These are phyloP conservation scores for Pseudomassariella vexata DNA, from an alignment of 2,329 filamentous ascomycete genomes.

Conservation along the genomic window DNA sequence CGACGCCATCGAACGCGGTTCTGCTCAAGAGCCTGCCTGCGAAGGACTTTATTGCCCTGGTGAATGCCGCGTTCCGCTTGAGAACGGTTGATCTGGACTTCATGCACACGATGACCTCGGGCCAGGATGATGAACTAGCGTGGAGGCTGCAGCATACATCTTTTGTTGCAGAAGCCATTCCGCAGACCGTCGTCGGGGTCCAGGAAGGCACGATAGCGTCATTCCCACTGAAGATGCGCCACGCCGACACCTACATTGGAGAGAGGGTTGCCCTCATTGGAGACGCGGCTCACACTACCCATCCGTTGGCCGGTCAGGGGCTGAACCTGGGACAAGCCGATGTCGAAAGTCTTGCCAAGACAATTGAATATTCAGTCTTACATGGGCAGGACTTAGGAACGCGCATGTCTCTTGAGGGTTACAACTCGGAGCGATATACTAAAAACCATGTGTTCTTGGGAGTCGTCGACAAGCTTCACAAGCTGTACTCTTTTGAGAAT, in stretches of 20 bases:
- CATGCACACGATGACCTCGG: conserved; percentile 60
- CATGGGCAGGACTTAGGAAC: conserved; percentile 87
- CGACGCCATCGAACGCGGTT: conserved; percentile 72
- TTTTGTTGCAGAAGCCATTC: conserved; percentile 48
- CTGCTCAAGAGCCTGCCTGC: conserved; percentile 70
- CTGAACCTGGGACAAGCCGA: conserved; percentile 91
- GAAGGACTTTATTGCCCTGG: conserved; percentile 74
- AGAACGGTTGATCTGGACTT: conserved; percentile 73
- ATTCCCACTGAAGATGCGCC: conserved; percentile 85
- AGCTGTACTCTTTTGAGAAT: conserved; percentile 76
- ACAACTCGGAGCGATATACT: conserved; percentile 74
- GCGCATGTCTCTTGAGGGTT: conserved; percentile 71
- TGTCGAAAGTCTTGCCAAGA: conserved; percentile 69
- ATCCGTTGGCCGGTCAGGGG: conserved; percentile 90
- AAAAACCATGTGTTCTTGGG: conserved; percentile 75
- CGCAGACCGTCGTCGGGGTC: conserved; percentile 61
- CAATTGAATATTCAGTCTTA: conserved; percentile 68
- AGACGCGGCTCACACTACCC: conserved; percentile 91
- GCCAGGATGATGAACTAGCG: conserved; percentile 68
- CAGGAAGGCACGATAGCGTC: conserved; percentile 78
- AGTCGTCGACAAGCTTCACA: conserved; percentile 85
- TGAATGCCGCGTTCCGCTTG: conserved; percentile 90
- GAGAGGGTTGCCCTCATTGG: conserved; percentile 90
- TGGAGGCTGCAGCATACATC: conserved; percentile 75
- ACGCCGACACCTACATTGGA: conserved; percentile 88